Percentiles rank a stretch among this genome's conserved stretches.
These are phyloP conservation scores for Trypanosoma caninum DNA, from an alignment of 208 protist species.

Conservation along the genomic window DNA sequence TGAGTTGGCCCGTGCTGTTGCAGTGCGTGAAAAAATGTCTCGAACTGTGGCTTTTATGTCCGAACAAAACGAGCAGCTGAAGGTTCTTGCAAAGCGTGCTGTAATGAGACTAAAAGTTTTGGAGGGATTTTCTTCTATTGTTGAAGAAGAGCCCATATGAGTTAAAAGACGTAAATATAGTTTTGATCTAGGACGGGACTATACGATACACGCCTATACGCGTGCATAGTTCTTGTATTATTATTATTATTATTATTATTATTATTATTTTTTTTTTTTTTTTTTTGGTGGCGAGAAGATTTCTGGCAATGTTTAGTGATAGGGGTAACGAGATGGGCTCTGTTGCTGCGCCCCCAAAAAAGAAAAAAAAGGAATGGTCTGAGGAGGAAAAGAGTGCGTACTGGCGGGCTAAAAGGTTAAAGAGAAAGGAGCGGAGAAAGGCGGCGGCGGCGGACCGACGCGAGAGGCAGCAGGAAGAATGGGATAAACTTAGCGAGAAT, in stretches of 20 bases:
- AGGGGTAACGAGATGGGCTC: neutral
- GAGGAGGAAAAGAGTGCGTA: slow-evolving; percentile 49
- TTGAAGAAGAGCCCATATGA: neutral
- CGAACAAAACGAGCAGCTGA: slow-evolving; percentile 13
- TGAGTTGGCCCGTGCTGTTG: neutral
- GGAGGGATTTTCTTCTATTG: neutral
- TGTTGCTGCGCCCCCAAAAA: slow-evolving; percentile 4
- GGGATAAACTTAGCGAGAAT: slow-evolving; percentile 50
- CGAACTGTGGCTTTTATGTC: slow-evolving; percentile 5
- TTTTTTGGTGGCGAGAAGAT: slow-evolving; percentile 8
- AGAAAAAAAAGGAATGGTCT: slow-evolving; percentile 51
- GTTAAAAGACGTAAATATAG: neutral
- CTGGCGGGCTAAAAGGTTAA: slow-evolving; percentile 57
- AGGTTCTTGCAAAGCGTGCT: slow-evolving; percentile 13
- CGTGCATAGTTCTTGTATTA: too few relatives aligned
- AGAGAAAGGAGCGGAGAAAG: slow-evolving; percentile 39
- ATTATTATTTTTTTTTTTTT: slow-evolving; percentile 8
- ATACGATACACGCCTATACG: too few relatives aligned
- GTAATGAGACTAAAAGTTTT: slow-evolving; percentile 9
- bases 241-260: neutral
- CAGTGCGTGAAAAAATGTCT: neutral
- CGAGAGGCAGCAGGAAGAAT: slow-evolving; percentile 34
- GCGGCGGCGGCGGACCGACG: slow-evolving; percentile 29
- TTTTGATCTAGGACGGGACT: neutral
- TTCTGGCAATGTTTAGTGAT: slow-evolving; percentile 4